A percentile compares a stretch with the other conserved stretches of the same genome.
These are phyloP conservation scores for Cryptococcus sp. DNA, from an alignment of 1,284 basidiomycete genomes.

Conservation along the genomic window DNA sequence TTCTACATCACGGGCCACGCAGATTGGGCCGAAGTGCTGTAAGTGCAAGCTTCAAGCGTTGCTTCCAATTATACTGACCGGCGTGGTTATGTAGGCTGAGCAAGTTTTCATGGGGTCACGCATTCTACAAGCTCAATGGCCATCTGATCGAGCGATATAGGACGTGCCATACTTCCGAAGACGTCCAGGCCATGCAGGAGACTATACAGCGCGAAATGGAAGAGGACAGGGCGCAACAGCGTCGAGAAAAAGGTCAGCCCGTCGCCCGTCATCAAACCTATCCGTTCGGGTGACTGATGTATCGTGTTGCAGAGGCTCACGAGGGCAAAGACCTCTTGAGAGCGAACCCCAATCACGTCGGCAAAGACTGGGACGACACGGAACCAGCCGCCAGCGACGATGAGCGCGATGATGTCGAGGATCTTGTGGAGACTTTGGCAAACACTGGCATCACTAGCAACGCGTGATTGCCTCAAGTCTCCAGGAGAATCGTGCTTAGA, in stretches of 20 bases:
- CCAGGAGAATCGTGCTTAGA: too few relatives aligned
- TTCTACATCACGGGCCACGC: constrained; percentile 89
- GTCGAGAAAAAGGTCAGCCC: constrained; percentile 58
- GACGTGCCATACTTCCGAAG: constrained; percentile 65
- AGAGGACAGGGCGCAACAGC: constrained; percentile 61
- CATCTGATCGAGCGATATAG: constrained; percentile 70
- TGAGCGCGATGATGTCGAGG: constrained; percentile 43
- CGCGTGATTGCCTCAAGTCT: too few relatives aligned
- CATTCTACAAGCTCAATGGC: constrained; percentile 82
- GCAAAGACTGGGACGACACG: constrained; percentile 35
- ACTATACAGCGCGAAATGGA: constrained; percentile 73
- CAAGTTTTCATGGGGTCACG: constrained; percentile 83
- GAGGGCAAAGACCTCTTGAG: constrained; percentile 58
- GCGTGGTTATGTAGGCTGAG: constrained; percentile 53
- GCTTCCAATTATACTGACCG: too few relatives aligned
- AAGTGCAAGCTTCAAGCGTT: constrained; percentile 12
- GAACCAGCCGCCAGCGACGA: constrained; percentile 33
- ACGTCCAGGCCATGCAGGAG: constrained; percentile 68
- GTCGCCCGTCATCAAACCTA: background rate
- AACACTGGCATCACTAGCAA: constrained; percentile 14
- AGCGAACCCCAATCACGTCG: constrained; percentile 62
- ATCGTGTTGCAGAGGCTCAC: constrained; percentile 20
- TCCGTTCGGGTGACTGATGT: background rate
- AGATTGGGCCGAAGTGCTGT: constrained; percentile 70
- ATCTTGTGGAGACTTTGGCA: constrained; percentile 31